phyloP scores from a whole-genome alignment of 257 asterid species.

The Phtheirospermum japonicum region DNA sequence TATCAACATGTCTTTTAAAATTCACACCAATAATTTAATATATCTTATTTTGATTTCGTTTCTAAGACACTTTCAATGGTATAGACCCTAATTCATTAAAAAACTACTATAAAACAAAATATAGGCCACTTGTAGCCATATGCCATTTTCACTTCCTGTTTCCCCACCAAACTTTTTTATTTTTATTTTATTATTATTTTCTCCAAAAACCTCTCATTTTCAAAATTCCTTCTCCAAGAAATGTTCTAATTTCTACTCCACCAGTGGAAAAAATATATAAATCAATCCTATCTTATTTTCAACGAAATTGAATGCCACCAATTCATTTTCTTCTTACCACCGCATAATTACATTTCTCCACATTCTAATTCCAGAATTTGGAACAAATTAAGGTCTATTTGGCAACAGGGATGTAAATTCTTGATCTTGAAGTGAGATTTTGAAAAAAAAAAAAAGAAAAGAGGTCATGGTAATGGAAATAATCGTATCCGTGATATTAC shows the following conservation, averaged over 20 bases:
- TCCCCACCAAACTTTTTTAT: slow-evolving; percentile 27
- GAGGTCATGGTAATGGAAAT: slow-evolving; percentile 49
- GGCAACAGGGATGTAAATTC: slow-evolving; percentile 20
- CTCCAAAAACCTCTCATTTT: neutral
- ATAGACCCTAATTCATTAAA: neutral
- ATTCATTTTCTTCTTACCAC: slow-evolving; percentile 2
- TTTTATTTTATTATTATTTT: neutral
- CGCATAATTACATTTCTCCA: neutral
- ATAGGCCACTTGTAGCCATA: slow-evolving; percentile 27
- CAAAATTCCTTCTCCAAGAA: slow-evolving; percentile 21
- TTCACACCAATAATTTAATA: neutral
- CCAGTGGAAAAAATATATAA: neutral
- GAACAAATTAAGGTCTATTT: neutral
- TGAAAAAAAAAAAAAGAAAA: slow-evolving; percentile 14
- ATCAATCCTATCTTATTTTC: neutral
- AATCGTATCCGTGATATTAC: slow-evolving; percentile 38
- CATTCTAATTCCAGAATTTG: neutral
- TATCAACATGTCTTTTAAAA: no score
- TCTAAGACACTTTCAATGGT: slow-evolving; percentile 1
- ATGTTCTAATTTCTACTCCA: slow-evolving; percentile 30
- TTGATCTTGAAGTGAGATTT: slow-evolving; percentile 12
- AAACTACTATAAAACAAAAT: slow-evolving; percentile 28
- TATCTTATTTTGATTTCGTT: neutral
- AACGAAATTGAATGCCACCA: slow-evolving; percentile 21
- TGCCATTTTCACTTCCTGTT: slow-evolving; percentile 25